Percentiles rank a stretch among this genome's conserved stretches.
Evolutionary conservation across 2,329 filamentous ascomycete species (phyloP).

Genomic region (Tolypocladium endophyticum): DNA sequence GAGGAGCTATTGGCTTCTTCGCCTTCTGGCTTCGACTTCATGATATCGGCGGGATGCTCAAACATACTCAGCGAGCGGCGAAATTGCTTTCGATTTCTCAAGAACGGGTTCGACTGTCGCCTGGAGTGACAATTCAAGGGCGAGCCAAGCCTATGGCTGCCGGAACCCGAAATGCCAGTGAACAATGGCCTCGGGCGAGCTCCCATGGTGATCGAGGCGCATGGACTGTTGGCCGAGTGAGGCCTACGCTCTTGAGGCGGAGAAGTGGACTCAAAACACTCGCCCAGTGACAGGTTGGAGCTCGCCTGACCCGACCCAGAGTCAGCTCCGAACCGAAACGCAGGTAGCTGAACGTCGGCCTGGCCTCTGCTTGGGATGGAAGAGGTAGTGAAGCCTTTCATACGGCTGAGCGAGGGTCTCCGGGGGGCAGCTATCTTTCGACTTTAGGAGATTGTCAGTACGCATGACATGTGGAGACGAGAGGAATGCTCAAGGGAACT

Average conservation of each 20-base stretch:
- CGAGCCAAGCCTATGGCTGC: constrained; percentile 59
- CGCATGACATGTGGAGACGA: constrained; percentile 2
- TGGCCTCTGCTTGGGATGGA: constrained; percentile 49
- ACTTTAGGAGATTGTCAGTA: constrained; percentile 28
- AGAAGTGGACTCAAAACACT: constrained; percentile 67
- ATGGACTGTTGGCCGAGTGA: constrained; percentile 50
- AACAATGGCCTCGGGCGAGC: constrained; percentile 58
- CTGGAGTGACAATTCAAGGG: constrained; percentile 62
- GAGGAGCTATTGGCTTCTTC: constrained; percentile 32
- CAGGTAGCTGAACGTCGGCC: constrained; percentile 55
- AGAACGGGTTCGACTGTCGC: constrained; percentile 60
- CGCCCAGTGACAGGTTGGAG: constrained; percentile 53
- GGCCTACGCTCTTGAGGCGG: constrained; percentile 61
- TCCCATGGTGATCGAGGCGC: constrained; percentile 41
- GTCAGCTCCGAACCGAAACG: constrained; percentile 61
- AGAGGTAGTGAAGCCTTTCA: constrained; percentile 65
- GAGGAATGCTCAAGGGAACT: constrained; percentile 19
- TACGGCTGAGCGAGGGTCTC: constrained; percentile 63
- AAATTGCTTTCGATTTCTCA: constrained; percentile 77
- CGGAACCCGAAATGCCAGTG: constrained; percentile 39
- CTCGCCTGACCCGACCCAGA: constrained; percentile 15
- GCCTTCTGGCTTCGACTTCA: constrained; percentile 61
- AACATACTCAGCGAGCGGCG: constrained; percentile 96
- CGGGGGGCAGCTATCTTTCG: constrained; percentile 58
- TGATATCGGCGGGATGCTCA: constrained; percentile 78